These are phyloP conservation scores for Conringia planisiliqua DNA, from an alignment of 345 rosid species.

Conservation along the genomic window DNA sequence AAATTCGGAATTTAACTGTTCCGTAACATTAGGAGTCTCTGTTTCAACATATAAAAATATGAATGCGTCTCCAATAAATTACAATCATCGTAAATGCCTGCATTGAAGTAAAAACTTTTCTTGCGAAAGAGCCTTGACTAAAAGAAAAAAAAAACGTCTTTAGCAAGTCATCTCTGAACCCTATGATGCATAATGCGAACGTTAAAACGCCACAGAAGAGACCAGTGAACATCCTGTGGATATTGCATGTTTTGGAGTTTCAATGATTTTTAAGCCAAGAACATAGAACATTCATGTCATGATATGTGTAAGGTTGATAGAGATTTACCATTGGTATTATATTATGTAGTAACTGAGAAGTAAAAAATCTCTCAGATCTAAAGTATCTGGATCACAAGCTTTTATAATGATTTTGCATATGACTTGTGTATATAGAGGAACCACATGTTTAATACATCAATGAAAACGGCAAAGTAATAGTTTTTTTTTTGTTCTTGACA, in stretches of 20 bases:
- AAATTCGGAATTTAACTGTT: neutral
- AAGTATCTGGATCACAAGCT: neutral
- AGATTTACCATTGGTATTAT: too few species aligned
- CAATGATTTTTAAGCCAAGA: neutral
- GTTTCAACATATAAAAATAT: neutral
- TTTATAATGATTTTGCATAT: neutral
- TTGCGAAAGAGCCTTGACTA: neutral
- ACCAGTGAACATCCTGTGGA: neutral
- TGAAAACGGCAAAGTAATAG: neutral
- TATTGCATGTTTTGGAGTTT: neutral
- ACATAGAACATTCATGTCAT: too few species aligned
- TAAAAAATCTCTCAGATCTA: neutral
- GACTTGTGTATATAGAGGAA: neutral
- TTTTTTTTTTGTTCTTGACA: too few species aligned
- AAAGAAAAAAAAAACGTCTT: neutral
- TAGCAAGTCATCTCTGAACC: neutral
- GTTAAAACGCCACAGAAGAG: neutral
- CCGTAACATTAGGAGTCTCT: neutral
- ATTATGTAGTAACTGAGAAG: too few species aligned
- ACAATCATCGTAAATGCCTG: neutral
- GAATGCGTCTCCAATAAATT: neutral
- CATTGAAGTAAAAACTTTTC: neutral
- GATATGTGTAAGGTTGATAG: too few species aligned
- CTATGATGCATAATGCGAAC: neutral
- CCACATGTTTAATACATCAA: neutral